These are phyloP conservation scores for Paxillus ammoniavirescens DNA, from an alignment of 768 basidiomycete genomes.

Conservation along the genomic window DNA sequence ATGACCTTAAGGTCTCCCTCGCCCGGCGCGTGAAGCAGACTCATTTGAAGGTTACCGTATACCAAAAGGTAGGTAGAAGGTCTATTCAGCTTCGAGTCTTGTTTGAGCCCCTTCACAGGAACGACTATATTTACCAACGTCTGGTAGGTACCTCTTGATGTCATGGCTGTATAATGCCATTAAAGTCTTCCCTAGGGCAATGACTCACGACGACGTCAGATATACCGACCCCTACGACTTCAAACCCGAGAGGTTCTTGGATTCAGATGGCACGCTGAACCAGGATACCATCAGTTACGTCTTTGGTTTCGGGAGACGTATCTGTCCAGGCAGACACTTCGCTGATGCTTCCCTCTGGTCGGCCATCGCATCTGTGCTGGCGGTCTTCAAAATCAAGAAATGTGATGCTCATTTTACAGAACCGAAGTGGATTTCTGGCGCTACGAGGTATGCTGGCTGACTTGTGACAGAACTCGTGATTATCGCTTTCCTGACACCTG, in stretches of 20 bases:
- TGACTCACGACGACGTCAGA: constrained; percentile 31
- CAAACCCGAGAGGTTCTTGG: constrained; percentile 36
- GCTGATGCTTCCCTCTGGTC: constrained; percentile 6
- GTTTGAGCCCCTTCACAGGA: constrained; percentile 12
- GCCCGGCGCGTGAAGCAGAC: background rate
- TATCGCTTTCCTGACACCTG: background rate
- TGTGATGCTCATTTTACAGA: background rate
- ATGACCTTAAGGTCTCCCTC: background rate
- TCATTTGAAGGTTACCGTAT: background rate
- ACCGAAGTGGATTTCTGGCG: background rate
- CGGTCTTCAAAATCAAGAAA: background rate
- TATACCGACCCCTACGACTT: constrained; percentile 37
- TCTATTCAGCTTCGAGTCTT: background rate
- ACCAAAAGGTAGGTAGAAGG: background rate
- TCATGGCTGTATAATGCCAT: background rate
- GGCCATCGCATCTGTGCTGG: background rate
- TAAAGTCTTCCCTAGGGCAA: constrained; percentile 23
- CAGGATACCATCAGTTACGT: background rate
- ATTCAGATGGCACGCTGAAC: background rate
- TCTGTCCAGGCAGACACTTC: constrained; percentile 2
- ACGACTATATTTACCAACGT: constrained; percentile 27
- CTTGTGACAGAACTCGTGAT: background rate
- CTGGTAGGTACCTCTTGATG: constrained; percentile 18
- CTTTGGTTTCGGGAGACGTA: constrained; percentile 6
- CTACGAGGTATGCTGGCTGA: background rate